These are phyloP conservation scores for Wickerhamomyces xylosicus DNA, from an alignment of 805 yeast genomes.

Conservation along the genomic window DNA sequence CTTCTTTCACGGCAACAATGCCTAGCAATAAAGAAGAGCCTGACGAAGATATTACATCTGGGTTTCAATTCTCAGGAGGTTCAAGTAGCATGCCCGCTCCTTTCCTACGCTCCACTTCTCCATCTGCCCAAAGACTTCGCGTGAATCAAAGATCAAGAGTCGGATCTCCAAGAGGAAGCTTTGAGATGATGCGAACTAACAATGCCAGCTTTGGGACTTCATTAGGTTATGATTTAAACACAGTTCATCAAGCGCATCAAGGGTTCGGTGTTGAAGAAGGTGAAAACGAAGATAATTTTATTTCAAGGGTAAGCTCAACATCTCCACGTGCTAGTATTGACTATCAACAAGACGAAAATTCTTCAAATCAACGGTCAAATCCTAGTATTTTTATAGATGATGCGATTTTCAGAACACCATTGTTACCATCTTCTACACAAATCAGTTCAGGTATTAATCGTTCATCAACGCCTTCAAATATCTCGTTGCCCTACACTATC, in stretches of 20 bases:
- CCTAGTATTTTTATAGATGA: constrained; percentile 4
- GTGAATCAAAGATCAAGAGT: constrained; percentile 9
- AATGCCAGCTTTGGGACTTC: constrained; percentile 1
- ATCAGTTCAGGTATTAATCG: not conserved
- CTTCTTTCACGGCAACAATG: not conserved
- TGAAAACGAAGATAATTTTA: constrained; percentile 1
- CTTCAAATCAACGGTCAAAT: too few relatives aligned
- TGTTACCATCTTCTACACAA: constrained; percentile 13
- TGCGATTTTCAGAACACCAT: constrained; percentile 19
- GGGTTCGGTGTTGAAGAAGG: constrained; percentile 2
- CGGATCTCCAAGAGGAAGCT: constrained; percentile 11
- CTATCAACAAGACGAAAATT: too few relatives aligned
- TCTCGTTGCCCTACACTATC: not conserved
- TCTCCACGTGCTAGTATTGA: constrained; percentile 1
- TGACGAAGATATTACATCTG: constrained; percentile 22
- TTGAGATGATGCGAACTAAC: constrained; percentile 7
- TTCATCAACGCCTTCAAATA: constrained; percentile 8
- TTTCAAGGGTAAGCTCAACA: constrained; percentile 10
- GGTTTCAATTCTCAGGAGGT: constrained; percentile 22
- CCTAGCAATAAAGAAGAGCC: constrained; percentile 3
- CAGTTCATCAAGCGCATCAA: constrained; percentile 1
- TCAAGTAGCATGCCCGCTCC: constrained; percentile 25
- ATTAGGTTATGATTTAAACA: constrained; percentile 3
- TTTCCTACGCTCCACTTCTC: constrained; percentile 23
- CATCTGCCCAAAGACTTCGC: constrained; percentile 16